A percentile compares a stretch with the other conserved stretches of the same genome.
Conservation (phyloP, 768 basidiomycete genomes). For the Ramaria rubella region DNA sequence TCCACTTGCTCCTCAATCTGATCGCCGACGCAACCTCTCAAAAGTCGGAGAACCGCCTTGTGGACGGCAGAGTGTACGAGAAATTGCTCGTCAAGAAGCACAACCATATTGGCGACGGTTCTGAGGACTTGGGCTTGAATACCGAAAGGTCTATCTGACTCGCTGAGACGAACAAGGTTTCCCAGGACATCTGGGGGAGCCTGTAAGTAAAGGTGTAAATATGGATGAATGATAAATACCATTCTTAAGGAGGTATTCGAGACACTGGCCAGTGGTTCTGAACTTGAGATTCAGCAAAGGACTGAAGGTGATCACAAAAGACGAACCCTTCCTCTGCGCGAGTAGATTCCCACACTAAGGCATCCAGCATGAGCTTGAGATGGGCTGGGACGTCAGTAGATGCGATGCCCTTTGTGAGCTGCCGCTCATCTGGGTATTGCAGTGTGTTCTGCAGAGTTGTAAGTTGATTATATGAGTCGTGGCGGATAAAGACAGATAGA, state of each 20-base stretch:
- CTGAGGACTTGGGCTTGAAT: constrained; percentile 86
- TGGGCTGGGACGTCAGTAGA: constrained; percentile 75
- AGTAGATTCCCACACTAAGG: constrained; percentile 79
- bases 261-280: constrained; percentile 80
- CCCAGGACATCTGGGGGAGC: constrained; percentile 63
- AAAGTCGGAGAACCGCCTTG: constrained; percentile 74
- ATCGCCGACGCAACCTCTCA: constrained; percentile 87
- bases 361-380: constrained; percentile 75
- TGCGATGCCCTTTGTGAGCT: constrained; percentile 71
- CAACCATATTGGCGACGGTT: constrained; percentile 84
- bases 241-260: constrained; percentile 89
- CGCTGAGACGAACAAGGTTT: constrained; percentile 78
- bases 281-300: neutral
- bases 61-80: constrained; percentile 89
- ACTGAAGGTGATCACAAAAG: constrained; percentile 6
- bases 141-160: constrained; percentile 80
- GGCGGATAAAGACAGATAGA: constrained; percentile 25
- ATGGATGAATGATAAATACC: constrained; percentile 36
- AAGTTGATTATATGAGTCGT: neutral
- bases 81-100: constrained; percentile 88
- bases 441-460: constrained; percentile 57
- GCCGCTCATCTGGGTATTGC: constrained; percentile 83
- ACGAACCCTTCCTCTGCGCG: constrained; percentile 83
- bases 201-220: neutral
- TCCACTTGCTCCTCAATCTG: constrained; percentile 85